phyloP scores from a whole-genome alignment of 768 basidiomycete genomes.

The Leccinum variicolor region DNA sequence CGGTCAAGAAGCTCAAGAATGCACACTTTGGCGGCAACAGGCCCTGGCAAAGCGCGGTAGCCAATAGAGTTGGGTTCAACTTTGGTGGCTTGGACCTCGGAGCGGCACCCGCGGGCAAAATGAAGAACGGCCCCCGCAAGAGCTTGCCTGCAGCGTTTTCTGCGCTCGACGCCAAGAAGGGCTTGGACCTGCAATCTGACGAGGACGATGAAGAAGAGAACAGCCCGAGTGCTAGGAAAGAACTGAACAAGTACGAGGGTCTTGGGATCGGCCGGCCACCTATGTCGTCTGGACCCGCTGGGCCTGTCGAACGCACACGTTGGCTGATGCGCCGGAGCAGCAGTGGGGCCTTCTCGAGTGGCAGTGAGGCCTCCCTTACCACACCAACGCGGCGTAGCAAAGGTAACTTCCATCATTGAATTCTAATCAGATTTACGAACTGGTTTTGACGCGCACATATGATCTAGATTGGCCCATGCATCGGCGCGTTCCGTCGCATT shows the following conservation, averaged over 20 bases:
- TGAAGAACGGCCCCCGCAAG: constrained; percentile 57
- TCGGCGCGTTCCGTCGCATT: constrained; percentile 44
- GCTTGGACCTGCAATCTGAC: constrained; percentile 40
- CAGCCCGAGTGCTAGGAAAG: constrained; percentile 59
- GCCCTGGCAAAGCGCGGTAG: constrained; percentile 80
- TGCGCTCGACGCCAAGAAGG: constrained; percentile 33
- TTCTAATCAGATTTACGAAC: constrained; percentile 12
- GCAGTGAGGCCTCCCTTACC: constrained; percentile 59
- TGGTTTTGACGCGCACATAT: not conserved
- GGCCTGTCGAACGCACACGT: constrained; percentile 42
- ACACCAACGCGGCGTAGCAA: constrained; percentile 62
- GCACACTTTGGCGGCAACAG: constrained; percentile 54
- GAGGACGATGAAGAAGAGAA: constrained; percentile 60
- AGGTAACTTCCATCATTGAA: constrained; percentile 48
- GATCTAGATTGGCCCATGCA: constrained; percentile 55
- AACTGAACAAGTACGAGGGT: constrained; percentile 52
- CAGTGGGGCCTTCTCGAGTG: constrained; percentile 77
- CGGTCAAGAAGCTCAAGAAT: constrained; percentile 72
- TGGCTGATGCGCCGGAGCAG: constrained; percentile 77
- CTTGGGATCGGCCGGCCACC: constrained; percentile 64
- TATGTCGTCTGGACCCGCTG: constrained; percentile 24
- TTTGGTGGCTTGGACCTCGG: constrained; percentile 40
- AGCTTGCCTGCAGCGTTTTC: constrained; percentile 76
- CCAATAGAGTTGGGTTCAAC: constrained; percentile 57
- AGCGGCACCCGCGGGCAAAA: constrained; percentile 37